Percentiles rank a stretch among this genome's conserved stretches.
Evolutionary conservation across 352 stramenopile genomes (phyloP).

Genomic region (Globisporangium heterothallicum): DNA sequence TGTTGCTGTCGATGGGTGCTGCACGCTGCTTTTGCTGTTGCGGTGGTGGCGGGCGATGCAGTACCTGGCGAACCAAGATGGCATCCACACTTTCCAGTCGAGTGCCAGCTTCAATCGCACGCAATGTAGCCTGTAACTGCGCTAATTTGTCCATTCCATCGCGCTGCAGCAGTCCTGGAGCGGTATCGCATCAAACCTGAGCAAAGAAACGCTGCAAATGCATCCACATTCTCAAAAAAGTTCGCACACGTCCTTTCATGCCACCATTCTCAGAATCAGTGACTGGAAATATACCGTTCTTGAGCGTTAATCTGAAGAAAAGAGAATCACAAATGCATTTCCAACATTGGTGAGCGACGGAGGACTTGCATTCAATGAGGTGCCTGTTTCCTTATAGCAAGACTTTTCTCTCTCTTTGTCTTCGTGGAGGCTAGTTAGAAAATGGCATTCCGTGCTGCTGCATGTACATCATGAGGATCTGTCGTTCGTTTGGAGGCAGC

Average conservation of each 20-base stretch:
- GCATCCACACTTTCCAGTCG: constrained; percentile 40
- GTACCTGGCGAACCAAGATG: constrained; percentile 44
- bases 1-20: neutral
- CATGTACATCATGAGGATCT: constrained; percentile 79
- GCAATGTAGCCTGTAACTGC: constrained; percentile 44
- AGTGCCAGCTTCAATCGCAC: constrained; percentile 47
- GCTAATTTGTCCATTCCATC: constrained; percentile 19
- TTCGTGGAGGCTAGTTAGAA: constrained; percentile 5
- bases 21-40: neutral
- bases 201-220: too few species aligned
- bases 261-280: constrained; percentile 6
- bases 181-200: too few species aligned
- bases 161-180: too few species aligned
- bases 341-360: too few species aligned
- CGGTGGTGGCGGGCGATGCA: constrained; percentile 22
- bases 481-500: constrained; percentile 67
- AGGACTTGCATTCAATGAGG: too few species aligned
- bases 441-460: constrained; percentile 75
- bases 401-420: neutral
- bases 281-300: too few species aligned
- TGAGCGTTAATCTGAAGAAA: too few species aligned
- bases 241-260: constrained; percentile 4
- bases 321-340: too few species aligned
- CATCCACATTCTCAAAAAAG: too few species aligned
- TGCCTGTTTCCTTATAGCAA: too few species aligned